These are phyloP conservation scores for Hyaloscypha bicolor DNA, from an alignment of 495 filamentous ascomycete genomes.

Conservation along the genomic window DNA sequence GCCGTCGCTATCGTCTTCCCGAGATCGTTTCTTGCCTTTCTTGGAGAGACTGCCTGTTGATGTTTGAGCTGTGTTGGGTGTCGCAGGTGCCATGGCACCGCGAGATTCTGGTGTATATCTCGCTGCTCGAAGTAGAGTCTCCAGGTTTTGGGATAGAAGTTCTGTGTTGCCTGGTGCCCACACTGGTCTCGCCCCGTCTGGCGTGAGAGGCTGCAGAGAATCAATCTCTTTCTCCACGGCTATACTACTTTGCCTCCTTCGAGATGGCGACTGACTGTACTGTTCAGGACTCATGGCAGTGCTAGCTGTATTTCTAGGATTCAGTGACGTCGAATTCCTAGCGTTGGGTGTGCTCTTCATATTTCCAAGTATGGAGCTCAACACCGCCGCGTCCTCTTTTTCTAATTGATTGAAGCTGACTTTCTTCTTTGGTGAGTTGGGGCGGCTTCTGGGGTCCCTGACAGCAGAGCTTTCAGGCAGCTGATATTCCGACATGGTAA, in stretches of 20 bases:
- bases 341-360: conserved; percentile 2
- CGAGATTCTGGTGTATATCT: neutral
- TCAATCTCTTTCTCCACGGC: neutral
- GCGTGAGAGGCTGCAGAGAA: neutral
- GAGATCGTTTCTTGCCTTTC: neutral
- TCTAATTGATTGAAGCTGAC: conserved; percentile 1
- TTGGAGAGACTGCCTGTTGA: neutral
- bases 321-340: neutral
- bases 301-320: neutral
- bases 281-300: neutral
- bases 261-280: neutral
- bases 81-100: neutral
- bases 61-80: neutral
- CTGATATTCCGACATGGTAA: neutral
- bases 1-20: neutral
- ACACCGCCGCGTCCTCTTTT: neutral
- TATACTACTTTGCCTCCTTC: neutral
- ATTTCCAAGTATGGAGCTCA: neutral
- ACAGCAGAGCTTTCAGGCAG: neutral
- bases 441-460: neutral
- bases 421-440: neutral
- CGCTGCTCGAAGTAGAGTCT: neutral
- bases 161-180: neutral
- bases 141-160: neutral
- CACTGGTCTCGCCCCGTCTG: neutral